Base-by-base conservation (phyloP, 768 basidiomycete species). In the Neoboletus magnificus region DNA sequence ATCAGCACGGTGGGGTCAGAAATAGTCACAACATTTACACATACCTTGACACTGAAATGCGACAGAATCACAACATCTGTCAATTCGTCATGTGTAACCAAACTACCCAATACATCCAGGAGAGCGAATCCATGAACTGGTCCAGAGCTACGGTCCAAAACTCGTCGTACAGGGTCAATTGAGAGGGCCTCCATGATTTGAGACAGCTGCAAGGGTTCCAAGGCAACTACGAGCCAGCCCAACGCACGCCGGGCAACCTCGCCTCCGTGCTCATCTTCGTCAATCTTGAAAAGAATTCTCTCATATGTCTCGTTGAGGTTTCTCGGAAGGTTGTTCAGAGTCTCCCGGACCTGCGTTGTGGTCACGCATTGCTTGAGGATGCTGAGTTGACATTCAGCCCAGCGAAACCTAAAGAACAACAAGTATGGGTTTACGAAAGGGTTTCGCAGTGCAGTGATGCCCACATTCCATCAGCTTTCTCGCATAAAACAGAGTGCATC, bases 381-480 rank as follows among this genome's bases (percentile, higher is more conserved):
- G 20, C 18, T 2, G 27, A 62, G 47, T 29, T 62, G 61, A 41
- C 60, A 62, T 12, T 62, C 54, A 11, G 47, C 54, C 61, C 61
- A 62, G 9, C 60, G 53, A 22, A 62, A 62, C 61, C 61, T 58
- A 7, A 10, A 22, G 3, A 20, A 20, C 3, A 11, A 22, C 1
- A 10, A 2, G 12, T 20, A 16, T 20, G 4, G 5, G 9, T 10
- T 5, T 18, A 1, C 3, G 18, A 12, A 11, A 9, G 1, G 29
- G 22, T 2, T 18, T 13, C 2, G 27, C 2, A 29, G 2, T 11
- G 16, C 3, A 15, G 37, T 7, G 1, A 18, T 6, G 11, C 56
- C 39, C 35, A 61, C 63, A 64, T 64, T 3, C 49, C 62, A 22
- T 58, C 56, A 4, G 63, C 59, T 20, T 39, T 56, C 8, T 48